Conservation (phyloP, 1,284 basidiomycete species). For the Microbotryomycetes sp. region DNA sequence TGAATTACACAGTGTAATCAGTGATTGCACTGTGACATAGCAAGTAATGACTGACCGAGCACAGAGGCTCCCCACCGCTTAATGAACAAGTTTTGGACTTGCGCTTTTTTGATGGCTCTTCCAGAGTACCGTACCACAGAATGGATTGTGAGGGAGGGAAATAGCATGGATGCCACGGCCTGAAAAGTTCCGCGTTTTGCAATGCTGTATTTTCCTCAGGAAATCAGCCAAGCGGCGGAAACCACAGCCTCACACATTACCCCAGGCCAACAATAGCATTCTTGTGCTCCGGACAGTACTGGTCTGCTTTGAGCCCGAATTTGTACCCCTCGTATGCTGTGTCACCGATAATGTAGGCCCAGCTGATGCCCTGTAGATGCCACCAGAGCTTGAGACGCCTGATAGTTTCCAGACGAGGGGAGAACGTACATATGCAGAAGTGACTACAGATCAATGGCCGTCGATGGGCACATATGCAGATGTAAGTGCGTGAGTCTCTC, state of each 20-base stretch:
- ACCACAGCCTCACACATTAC: slow-evolving; percentile 7
- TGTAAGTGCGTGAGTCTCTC: too few relatives aligned
- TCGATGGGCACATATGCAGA: too few relatives aligned
- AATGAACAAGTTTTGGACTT: slow-evolving; percentile 4
- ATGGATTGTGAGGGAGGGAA: slow-evolving; percentile 43
- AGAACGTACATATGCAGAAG: slow-evolving; percentile 64
- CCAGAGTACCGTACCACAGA: slow-evolving; percentile 52
- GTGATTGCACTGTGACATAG: not conserved
- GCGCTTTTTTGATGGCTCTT: slow-evolving; percentile 8
- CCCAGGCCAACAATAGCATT: slow-evolving; percentile 13
- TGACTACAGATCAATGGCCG: slow-evolving; percentile 48
- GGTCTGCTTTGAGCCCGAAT: slow-evolving; percentile 50
- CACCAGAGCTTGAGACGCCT: slow-evolving; percentile 2
- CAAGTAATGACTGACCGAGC: not conserved
- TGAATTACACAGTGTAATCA: slow-evolving; percentile 23
- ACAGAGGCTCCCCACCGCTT: slow-evolving; percentile 24
- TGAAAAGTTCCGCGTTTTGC: slow-evolving; percentile 54
- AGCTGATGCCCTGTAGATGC: slow-evolving; percentile 32
- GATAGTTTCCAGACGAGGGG: slow-evolving; percentile 49
- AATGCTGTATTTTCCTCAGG: too few relatives aligned
- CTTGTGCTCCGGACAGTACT: slow-evolving; percentile 12
- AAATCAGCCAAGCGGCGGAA: too few relatives aligned
- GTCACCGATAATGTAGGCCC: slow-evolving; percentile 55
- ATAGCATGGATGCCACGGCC: slow-evolving; percentile 72
- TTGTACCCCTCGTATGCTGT: slow-evolving; percentile 90